Base-by-base conservation (phyloP, 1,284 basidiomycete species). In the Rhodotorula sp. region DNA sequence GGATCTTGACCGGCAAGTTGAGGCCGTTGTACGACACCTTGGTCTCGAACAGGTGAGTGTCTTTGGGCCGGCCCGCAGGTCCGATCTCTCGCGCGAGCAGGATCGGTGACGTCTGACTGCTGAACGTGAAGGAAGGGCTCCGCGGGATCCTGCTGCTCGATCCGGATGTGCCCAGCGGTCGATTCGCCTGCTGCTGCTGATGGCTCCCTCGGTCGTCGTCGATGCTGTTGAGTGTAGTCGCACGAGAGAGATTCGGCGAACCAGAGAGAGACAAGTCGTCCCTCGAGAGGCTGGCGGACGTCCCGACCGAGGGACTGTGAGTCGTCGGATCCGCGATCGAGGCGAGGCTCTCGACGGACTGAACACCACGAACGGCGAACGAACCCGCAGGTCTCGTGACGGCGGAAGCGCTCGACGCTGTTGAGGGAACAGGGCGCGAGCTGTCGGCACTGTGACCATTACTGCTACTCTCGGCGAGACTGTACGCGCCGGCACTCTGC, bases 21-120 rank as follows among this genome's bases (percentile, higher is more conserved):
- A 71, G 87, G 85, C 79, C 79, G 79, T 88, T 88, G 81, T 93
- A 97, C 43, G 85, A 86, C 67, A 95, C 90, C 16, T 86, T 85
- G 0, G 93, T 92, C 78, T 94, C 89, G 81, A 88, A 97, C 79
- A 91, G 95, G 80, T 97, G 94, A 58, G 94, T 97, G 84, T 98
- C 95, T 58, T 74, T 74, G 2, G 72, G 72, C 43, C 47, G 43
- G 15, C 49, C 62, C 12, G 14, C 47, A 12, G 16, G 57, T 4
- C 52, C 52, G n/a, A 43, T 28, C 19, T 43, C 58, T 47, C 58
- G 58, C 23, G 38, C n/a, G 14, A 43, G 23, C 16, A 60, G n/a
- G 10, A 45, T 60, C 43, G 58, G 58, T 5, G 58, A 60, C 23
- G 58, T 26, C 7, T 60, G 58, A 18, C n/a, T 12, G 38, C 38